These are phyloP conservation scores for Arbutus unedo DNA, from an alignment of 148 eudicot genomes.

Conservation along the genomic window DNA sequence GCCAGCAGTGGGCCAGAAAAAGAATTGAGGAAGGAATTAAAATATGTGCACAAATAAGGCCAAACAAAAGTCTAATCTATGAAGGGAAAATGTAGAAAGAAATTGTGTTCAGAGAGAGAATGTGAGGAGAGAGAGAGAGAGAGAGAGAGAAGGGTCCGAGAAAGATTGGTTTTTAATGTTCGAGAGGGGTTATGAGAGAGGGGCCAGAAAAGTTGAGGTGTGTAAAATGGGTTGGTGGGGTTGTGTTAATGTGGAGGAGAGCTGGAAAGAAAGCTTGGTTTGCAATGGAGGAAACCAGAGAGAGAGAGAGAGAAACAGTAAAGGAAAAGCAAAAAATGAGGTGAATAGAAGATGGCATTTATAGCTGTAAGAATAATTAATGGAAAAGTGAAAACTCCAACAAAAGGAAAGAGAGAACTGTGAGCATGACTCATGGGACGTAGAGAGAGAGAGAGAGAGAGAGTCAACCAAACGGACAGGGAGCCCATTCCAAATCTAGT, in stretches of 20 bases:
- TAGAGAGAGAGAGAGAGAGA: neutral
- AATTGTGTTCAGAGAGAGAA: neutral
- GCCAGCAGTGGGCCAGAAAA: conserved; percentile 34
- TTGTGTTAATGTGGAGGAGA: conserved; percentile 20
- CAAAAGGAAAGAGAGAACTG: neutral
- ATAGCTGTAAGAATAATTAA: conserved; percentile 12
- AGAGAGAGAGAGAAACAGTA: conserved; percentile 27
- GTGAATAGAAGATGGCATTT: conserved; percentile 17
- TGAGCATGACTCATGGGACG: neutral
- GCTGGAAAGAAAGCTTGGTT: conserved; percentile 39
- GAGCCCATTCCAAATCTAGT: neutral
- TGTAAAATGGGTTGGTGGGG: conserved; percentile 29
- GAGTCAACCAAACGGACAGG: neutral
- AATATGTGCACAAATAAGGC: conserved; percentile 12
- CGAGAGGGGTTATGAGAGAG: neutral
- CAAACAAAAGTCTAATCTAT: conserved; percentile 30
- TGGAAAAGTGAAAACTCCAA: conserved; percentile 16
- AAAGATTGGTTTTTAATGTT: neutral
- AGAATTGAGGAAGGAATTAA: conserved; percentile 24
- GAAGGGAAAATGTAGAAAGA: conserved; percentile 15
- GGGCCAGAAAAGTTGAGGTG: conserved; percentile 11
- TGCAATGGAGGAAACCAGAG: conserved; percentile 45
- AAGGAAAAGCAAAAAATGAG: conserved; percentile 26
- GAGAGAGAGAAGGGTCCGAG: neutral
- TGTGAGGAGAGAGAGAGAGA: neutral